These are phyloP conservation scores for Neopestalotiopsis rosae DNA, from an alignment of 2,329 filamentous ascomycete species.

Conservation along the genomic window DNA sequence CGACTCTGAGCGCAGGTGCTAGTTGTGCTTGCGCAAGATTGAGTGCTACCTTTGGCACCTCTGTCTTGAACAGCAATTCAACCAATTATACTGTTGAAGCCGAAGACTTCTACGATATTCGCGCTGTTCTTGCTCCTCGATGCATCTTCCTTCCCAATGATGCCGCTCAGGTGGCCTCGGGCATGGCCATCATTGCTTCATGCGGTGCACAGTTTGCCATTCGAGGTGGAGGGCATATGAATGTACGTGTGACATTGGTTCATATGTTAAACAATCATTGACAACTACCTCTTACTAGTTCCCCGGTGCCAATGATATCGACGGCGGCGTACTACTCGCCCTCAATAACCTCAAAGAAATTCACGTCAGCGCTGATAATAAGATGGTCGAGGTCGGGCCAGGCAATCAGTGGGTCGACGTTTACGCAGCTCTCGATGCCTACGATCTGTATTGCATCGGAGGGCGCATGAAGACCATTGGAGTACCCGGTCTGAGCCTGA, in stretches of 20 bases:
- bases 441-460: constrained; percentile 14
- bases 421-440: constrained; percentile 11
- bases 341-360: constrained; percentile 19
- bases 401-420: constrained; percentile 16
- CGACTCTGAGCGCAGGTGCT: not conserved
- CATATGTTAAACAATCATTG: not conserved
- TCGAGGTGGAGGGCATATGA: constrained; percentile 31
- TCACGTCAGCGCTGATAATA: not conserved
- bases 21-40: not conserved
- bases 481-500: constrained; percentile 19
- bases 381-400: constrained; percentile 10
- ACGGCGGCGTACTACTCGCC: constrained; percentile 20
- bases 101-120: constrained; percentile 19
- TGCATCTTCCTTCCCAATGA: constrained; percentile 21
- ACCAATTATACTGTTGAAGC: not conserved
- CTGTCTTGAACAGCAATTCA: not conserved
- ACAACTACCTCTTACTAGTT: constrained; percentile 27
- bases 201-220: constrained; percentile 31
- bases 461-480: constrained; percentile 19
- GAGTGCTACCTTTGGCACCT: not conserved
- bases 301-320: constrained; percentile 21
- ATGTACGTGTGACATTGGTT: constrained; percentile 16
- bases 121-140: constrained; percentile 16
- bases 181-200: constrained; percentile 9
- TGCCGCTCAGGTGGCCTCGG: constrained; percentile 17